phyloP scores from a whole-genome alignment of 768 basidiomycete genomes.

The Pleurotus cornucopiae region DNA sequence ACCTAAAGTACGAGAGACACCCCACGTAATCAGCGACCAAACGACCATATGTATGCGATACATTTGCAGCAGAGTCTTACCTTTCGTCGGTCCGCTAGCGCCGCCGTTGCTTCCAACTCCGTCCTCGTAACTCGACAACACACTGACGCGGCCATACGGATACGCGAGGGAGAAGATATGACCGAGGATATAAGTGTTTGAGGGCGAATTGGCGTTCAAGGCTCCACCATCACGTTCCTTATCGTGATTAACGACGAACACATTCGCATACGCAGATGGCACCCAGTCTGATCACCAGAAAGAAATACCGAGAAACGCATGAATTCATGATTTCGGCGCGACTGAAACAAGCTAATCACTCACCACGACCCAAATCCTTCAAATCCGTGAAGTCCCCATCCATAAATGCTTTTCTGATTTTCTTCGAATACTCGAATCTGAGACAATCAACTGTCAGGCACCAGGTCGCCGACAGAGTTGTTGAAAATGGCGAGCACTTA shows the following conservation, averaged over 20 bases:
- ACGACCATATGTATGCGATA: no score
- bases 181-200: slow-evolving; percentile 40
- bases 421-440: neutral
- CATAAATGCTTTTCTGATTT: neutral
- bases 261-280: slow-evolving; percentile 32
- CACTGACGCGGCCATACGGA: slow-evolving; percentile 43
- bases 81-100: slow-evolving; percentile 26
- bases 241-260: slow-evolving; percentile 49
- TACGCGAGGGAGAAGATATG: slow-evolving; percentile 45
- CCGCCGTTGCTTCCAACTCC: slow-evolving; percentile 21
- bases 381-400: neutral
- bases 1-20: no score
- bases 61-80: neutral
- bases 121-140: slow-evolving; percentile 37
- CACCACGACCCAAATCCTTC: neutral
- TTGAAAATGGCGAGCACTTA: neutral
- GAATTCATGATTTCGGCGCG: no score
- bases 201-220: slow-evolving; percentile 37
- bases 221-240: slow-evolving; percentile 37
- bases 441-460: no score
- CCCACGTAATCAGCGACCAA: no score
- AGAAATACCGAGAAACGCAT: no score
- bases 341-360: slow-evolving; percentile 16
- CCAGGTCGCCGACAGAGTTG: no score
- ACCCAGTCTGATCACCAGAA: no score